Evolutionary conservation across 495 filamentous ascomycete genomes (phyloP).

Genomic region (Penicillium parvum): DNA sequence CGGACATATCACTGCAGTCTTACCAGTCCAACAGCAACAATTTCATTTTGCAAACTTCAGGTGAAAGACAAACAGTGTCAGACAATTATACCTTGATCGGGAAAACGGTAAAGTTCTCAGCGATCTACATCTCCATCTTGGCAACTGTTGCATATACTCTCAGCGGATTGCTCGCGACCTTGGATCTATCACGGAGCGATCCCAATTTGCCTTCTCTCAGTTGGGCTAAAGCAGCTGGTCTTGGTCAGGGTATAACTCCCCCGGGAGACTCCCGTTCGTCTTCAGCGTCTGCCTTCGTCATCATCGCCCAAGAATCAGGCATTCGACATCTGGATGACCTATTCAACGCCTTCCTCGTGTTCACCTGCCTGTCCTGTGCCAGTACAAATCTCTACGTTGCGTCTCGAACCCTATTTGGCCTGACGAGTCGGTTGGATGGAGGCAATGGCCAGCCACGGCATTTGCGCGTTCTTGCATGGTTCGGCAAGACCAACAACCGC

Average conservation of each 20-base stretch:
- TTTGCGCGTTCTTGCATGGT: constrained; percentile 22
- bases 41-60: too few relatives aligned
- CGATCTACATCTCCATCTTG: constrained; percentile 30
- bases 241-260: too few relatives aligned
- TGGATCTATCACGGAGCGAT: constrained; percentile 39
- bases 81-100: constrained; percentile 10
- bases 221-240: constrained; percentile 12
- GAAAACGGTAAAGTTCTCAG: constrained; percentile 27
- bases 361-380: constrained; percentile 37
- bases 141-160: constrained; percentile 6
- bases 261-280: too few relatives aligned
- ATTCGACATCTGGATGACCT: constrained; percentile 28
- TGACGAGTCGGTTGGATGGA: constrained; percentile 31
- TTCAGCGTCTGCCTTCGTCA: constrained; percentile 32
- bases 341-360: constrained; percentile 38
- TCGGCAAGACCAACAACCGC: constrained; percentile 31
- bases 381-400: constrained; percentile 46
- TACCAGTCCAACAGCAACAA: too few relatives aligned
- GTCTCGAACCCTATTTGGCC: constrained; percentile 42
- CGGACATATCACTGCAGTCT: neutral
- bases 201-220: constrained; percentile 26
- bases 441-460: constrained; percentile 6
- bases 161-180: constrained; percentile 22
- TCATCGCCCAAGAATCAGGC: constrained; percentile 23
- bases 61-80: neutral